phyloP scores from a whole-genome alignment of 148 eudicot genomes.

The Tetragonia tetragonoides region DNA sequence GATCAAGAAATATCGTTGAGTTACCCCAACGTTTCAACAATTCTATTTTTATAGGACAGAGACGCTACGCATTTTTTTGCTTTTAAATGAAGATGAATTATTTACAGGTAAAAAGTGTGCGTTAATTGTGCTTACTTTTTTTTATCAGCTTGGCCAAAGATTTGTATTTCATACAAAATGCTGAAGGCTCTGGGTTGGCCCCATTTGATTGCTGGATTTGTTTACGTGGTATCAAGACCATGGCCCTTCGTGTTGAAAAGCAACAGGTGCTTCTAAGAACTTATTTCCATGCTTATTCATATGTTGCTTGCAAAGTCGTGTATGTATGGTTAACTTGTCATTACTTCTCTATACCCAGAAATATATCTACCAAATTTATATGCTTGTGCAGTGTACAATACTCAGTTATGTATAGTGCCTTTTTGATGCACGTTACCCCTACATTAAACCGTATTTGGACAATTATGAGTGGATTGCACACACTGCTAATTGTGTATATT shows the following conservation, averaged over 20 bases:
- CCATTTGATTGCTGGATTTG: slow-evolving; percentile 98
- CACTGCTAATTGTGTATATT: no score
- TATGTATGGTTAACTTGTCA: neutral
- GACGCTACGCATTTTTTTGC: no score
- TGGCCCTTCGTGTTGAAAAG: slow-evolving; percentile 96
- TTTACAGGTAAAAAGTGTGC: neutral
- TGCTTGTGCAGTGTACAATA: neutral
- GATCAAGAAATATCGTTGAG: no score
- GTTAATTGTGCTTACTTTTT: slow-evolving; percentile 6
- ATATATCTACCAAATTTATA: no score
- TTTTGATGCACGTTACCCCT: neutral
- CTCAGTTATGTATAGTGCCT: neutral
- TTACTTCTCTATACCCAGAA: neutral
- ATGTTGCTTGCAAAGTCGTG: neutral
- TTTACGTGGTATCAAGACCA: slow-evolving; percentile 96
- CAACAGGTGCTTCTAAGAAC: slow-evolving; percentile 69
- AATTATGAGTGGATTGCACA: no score
- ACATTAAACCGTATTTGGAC: neutral
- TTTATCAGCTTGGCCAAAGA: slow-evolving; percentile 78
- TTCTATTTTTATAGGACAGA: no score
- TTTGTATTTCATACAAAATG: slow-evolving; percentile 86
- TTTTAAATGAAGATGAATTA: no score
- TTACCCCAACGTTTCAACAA: no score
- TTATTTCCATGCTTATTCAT: slow-evolving; percentile 3
- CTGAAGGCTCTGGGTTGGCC: slow-evolving; percentile 92